Evolutionary conservation across 495 filamentous ascomycete species (phyloP).

Genomic region (Poronia punctata): DNA sequence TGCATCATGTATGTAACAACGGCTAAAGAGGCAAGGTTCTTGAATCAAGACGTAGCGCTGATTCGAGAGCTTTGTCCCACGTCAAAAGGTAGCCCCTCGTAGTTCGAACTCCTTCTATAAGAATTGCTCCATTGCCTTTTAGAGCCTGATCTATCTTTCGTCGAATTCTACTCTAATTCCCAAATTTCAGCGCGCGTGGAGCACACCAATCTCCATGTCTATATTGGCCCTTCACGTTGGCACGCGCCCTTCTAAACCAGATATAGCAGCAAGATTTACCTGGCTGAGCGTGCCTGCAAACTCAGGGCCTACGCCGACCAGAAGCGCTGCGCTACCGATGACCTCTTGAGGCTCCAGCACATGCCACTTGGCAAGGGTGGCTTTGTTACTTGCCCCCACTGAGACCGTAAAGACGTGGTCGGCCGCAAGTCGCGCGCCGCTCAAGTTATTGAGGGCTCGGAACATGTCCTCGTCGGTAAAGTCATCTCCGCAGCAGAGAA

Average conservation of each 20-base stretch:
- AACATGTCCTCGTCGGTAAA: constrained; percentile 94
- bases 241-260: constrained; percentile 32
- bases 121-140: too few species aligned
- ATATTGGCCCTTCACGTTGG: too few species aligned
- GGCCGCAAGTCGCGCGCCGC: constrained; percentile 39
- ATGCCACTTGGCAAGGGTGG: constrained; percentile 81
- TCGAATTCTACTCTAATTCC: too few species aligned
- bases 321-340: constrained; percentile 65
- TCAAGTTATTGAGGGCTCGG: constrained; percentile 55
- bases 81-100: too few species aligned
- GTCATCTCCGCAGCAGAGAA: constrained; percentile 87
- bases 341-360: constrained; percentile 82
- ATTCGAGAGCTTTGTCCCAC: too few species aligned
- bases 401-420: constrained; percentile 77
- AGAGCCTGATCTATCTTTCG: too few species aligned
- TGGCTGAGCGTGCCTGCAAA: constrained; percentile 33
- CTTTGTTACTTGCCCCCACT: constrained; percentile 78
- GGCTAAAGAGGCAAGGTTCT: too few species aligned
- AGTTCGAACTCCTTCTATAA: too few species aligned
- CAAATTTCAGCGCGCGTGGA: too few species aligned
- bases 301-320: constrained; percentile 50
- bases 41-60: too few species aligned
- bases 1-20: too few species aligned
- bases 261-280: constrained; percentile 40
- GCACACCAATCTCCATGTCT: too few species aligned